Evolutionary conservation across 1,284 basidiomycete genomes (phyloP).

Genomic region (Ceratobasidium papillatum): DNA sequence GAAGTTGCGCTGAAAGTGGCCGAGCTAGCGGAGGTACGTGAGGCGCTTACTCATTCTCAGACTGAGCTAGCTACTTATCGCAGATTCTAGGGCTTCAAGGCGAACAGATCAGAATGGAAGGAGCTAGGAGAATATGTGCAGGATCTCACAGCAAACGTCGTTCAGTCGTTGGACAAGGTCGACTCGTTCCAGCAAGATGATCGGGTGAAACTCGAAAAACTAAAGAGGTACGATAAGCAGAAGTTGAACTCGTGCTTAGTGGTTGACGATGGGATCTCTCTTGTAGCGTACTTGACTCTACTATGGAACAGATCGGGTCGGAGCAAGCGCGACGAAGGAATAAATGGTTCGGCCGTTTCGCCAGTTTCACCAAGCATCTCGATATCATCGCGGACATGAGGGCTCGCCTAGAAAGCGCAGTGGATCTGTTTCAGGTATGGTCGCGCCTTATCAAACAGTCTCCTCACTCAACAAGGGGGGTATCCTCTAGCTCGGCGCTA

Average conservation of each 20-base stretch:
- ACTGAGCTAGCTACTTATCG: neutral
- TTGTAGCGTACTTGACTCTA: neutral
- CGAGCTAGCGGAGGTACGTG: neutral
- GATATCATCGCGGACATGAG: neutral
- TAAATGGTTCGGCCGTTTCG: neutral
- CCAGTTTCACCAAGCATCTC: neutral
- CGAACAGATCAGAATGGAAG: neutral
- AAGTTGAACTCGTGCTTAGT: neutral
- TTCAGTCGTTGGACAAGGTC: neutral
- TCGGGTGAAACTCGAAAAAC: neutral
- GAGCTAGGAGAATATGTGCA: neutral
- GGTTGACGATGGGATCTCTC: neutral
- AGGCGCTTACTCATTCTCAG: neutral
- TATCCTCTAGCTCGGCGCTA: neutral
- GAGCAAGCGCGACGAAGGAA: neutral
- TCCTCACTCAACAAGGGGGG: neutral
- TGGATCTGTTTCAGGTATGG: neutral
- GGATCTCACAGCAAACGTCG: neutral
- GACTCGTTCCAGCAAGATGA: neutral
- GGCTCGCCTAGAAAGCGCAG: neutral
- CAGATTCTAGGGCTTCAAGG: neutral
- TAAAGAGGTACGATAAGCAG: neutral
- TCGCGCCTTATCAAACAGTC: neutral
- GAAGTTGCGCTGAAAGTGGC: neutral
- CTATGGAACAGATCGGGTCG: neutral